Base-by-base conservation (phyloP, 2,329 filamentous ascomycete species). In the Diplocarpon rosae region DNA sequence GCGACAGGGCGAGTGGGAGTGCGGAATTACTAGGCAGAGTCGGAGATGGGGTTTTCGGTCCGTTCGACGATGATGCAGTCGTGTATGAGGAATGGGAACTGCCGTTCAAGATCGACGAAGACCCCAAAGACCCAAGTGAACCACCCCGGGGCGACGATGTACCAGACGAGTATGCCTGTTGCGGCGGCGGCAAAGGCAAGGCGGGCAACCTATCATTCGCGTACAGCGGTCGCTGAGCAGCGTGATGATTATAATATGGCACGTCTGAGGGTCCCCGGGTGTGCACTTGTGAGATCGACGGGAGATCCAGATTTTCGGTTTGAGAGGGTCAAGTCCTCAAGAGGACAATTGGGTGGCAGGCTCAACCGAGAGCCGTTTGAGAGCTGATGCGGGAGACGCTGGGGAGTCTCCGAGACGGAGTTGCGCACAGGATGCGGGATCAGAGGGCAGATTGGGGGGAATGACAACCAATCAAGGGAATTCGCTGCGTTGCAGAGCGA, bases 231-330 rank as follows among this genome's bases (percentile, higher is more conserved):
- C 73, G 70, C 64, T 82, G 76, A 54, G 70, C 65, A 62, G 76
- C 74, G 68, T 82, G 75, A 62, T 73, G 69, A 67, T 79, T 80
- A 68, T 81, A 84, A 68, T 78, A 86, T 65, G 72, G 65, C 59
- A 75, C 72, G 68, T 89, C 82, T 67, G 76, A 73, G 63, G 75
- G 73, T 71, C 81, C 82, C 78, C 84, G 81, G 76, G 80, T 78
- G 69, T 85, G 81, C 71, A 85, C 78, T 72, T 85, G 80, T 63
- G 83, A 83, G 63, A 88, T 83, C 69, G 85, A 85, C 70, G 85
- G 84, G 67, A 89, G 80, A 85, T 89, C 86, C 86, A 93, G 86
- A 74, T 89, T 92, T 82, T 78, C 85, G 85, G 79, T 83, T 69
- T 78, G 47, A 50, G n/a, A 37, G 35, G 52, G 45, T 56, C 50